Conservation (phyloP, 805 yeast species). For the Wickerhamomyces queroliae region DNA sequence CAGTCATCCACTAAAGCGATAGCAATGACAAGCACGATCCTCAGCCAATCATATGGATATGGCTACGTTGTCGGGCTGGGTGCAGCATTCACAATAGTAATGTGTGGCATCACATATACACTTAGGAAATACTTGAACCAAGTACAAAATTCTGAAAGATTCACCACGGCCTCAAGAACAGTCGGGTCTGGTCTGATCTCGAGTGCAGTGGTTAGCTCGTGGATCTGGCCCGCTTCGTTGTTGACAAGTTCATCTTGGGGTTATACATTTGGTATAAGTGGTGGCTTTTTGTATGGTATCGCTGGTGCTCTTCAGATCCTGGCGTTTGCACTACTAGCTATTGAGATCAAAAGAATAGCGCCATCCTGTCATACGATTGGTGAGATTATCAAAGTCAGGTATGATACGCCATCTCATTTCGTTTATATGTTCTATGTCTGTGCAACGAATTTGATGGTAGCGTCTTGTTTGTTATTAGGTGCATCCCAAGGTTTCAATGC, state of each 20-base stretch:
- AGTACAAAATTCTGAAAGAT: conserved; percentile 35
- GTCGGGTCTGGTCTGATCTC: conserved; percentile 38
- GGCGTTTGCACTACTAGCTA: conserved; percentile 30
- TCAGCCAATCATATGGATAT: conserved; percentile 27
- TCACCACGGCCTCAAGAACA: conserved; percentile 33
- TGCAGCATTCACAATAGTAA: conserved; percentile 34
- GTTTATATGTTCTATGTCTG: conserved; percentile 30
- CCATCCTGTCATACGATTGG: conserved; percentile 37
- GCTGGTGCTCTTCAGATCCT: conserved; percentile 30
- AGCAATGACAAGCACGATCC: conserved; percentile 6
- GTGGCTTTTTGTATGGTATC: conserved; percentile 29
- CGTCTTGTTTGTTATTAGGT: conserved; percentile 35
- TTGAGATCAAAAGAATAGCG: conserved; percentile 34
- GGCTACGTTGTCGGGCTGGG: conserved; percentile 36
- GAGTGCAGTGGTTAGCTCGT: conserved; percentile 37
- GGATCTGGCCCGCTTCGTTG: conserved; percentile 43
- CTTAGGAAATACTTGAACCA: conserved; percentile 33
- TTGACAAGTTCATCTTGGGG: conserved; percentile 33
- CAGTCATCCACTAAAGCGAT: no score
- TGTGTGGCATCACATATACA: conserved; percentile 29
- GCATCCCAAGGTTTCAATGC: conserved; percentile 37
- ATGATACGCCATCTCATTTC: conserved; percentile 31
- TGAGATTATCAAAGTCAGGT: conserved; percentile 32
- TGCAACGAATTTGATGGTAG: conserved; percentile 31
- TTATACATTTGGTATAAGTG: conserved; percentile 36